phyloP scores from a whole-genome alignment of 2,329 filamentous ascomycete genomes.

The Colletotrichum theobromicola region DNA sequence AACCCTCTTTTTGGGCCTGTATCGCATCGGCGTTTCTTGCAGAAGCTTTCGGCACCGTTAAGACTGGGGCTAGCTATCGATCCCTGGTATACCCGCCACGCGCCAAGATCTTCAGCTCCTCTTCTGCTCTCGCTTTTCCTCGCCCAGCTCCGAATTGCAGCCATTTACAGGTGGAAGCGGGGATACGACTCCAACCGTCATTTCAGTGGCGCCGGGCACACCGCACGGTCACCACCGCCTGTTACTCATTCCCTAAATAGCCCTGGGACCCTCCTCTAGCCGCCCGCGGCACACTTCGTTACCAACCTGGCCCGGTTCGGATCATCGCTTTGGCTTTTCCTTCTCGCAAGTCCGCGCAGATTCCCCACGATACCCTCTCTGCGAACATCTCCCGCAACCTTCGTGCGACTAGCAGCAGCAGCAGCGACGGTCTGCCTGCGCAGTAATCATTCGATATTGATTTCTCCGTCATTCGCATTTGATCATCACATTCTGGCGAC shows the following conservation, averaged over 20 bases:
- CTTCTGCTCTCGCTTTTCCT: not conserved
- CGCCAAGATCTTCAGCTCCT: slow-evolving; percentile 20
- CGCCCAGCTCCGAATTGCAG: slow-evolving; percentile 17
- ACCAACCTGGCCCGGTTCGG: not conserved
- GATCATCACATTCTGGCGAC: slow-evolving; percentile 8
- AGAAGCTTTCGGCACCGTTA: slow-evolving; percentile 18
- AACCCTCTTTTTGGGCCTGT: not conserved
- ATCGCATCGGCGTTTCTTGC: slow-evolving; percentile 17
- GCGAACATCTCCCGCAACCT: not conserved
- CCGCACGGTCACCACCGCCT: slow-evolving; percentile 17
- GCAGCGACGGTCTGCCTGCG: slow-evolving; percentile 17
- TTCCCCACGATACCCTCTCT: slow-evolving; percentile 16
- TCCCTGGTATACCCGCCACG: slow-evolving; percentile 20
- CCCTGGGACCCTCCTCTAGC: slow-evolving; percentile 22
- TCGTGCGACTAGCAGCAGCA: not conserved
- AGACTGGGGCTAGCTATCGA: slow-evolving; percentile 16
- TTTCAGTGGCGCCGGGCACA: slow-evolving; percentile 22
- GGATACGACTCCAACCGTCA: slow-evolving; percentile 23
- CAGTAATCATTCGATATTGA: not conserved
- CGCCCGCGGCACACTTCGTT: slow-evolving; percentile 5
- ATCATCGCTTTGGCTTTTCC: slow-evolving; percentile 16
- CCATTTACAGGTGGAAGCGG: slow-evolving; percentile 21
- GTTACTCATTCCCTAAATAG: slow-evolving; percentile 22
- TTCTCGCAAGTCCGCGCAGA: slow-evolving; percentile 7
- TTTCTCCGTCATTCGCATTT: not conserved